Evolutionary conservation across 2,329 filamentous ascomycete genomes (phyloP), one percentile per base, ranked within the genome.

Genomic region (Simplicillium sp.): DNA sequence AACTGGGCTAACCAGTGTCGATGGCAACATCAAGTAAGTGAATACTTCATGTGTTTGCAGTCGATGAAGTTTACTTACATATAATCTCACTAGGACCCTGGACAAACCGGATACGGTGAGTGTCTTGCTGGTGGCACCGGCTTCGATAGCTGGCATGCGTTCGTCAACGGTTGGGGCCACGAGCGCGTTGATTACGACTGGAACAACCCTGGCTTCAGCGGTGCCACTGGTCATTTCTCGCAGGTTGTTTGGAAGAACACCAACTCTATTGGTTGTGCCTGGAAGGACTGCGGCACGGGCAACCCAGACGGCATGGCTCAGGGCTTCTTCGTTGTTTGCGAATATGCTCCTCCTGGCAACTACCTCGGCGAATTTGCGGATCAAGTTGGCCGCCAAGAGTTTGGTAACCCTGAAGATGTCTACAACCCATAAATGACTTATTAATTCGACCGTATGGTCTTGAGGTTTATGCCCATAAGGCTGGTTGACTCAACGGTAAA

Each of bases 1-100:
- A 59, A 64, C 39, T 74, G 81, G 42, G 85, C 84, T 40, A 52
- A 68, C 28, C 70, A 58, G 28, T 89, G 86, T 61, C 65, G 71
- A 32, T 87, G 86, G 50, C 68, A 64, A 14, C 87, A 94, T 61
- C 28, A 41, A 17, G 44, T 33, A 7, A 33, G 31, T 15, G 5
- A 7, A 33, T 13, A 6, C 31, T 13, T 33, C 31, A 13, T 33
- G 31, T 33, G 9, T 25, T 25, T 25, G 20, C 29, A 11, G 6
- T 13, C 31, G 5, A 13, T 13, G 12, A 33, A 25, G 20, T 25
- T n/a, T 25, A 25, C 20, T 25, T 25, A 25, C 20, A 25, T 25
- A 9, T 25, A 9, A 5, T 25, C 9, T 9, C 20, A 6, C 9
- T 9, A 25, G 20, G 9, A 25, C 20, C 20, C 20, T 25, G 20